Evolutionary conservation across 495 filamentous ascomycete genomes (phyloP).

Genomic region (Pseudotulostoma volvatum): DNA sequence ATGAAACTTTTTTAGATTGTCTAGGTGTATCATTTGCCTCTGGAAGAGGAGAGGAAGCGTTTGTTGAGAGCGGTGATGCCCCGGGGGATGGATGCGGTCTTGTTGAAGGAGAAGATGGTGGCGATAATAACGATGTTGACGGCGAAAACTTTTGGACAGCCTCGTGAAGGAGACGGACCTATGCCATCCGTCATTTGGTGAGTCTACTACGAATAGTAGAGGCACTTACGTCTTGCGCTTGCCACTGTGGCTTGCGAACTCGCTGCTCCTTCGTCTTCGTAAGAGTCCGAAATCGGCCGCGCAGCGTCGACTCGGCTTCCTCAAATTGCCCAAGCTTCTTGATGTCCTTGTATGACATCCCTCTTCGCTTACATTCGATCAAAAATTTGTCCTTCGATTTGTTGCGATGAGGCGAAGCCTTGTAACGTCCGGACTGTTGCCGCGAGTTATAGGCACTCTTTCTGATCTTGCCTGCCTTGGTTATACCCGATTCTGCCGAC

Average conservation of each 20-base stretch:
- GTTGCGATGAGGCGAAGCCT: slow-evolving; percentile 7
- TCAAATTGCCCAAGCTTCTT: slow-evolving; percentile 43
- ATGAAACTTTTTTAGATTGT: slow-evolving; percentile 43
- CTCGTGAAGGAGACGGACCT: slow-evolving; percentile 33
- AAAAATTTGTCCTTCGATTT: slow-evolving; percentile 49
- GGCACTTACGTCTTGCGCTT: slow-evolving; percentile 57
- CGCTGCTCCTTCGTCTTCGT: slow-evolving; percentile 62
- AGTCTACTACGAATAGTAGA: no score
- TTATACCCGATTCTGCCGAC: no score
- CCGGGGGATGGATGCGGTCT: slow-evolving; percentile 5
- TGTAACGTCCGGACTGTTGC: neutral
- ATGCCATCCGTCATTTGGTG: no score
- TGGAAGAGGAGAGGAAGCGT: no score
- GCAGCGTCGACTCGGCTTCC: slow-evolving; percentile 76
- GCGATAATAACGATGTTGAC: no score
- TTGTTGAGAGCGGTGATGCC: slow-evolving; percentile 1
- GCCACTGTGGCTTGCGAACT: slow-evolving; percentile 67
- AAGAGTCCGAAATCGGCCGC: slow-evolving; percentile 62
- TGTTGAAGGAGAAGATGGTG: neutral
- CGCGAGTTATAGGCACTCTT: no score
- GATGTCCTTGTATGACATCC: slow-evolving; percentile 70
- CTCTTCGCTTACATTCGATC: slow-evolving; percentile 42
- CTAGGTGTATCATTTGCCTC: slow-evolving; percentile 2
- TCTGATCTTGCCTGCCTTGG: no score
- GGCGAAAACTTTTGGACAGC: slow-evolving; percentile 26